Conservation (phyloP, 805 yeast species). For the Sungouiozyma intestinalis region DNA sequence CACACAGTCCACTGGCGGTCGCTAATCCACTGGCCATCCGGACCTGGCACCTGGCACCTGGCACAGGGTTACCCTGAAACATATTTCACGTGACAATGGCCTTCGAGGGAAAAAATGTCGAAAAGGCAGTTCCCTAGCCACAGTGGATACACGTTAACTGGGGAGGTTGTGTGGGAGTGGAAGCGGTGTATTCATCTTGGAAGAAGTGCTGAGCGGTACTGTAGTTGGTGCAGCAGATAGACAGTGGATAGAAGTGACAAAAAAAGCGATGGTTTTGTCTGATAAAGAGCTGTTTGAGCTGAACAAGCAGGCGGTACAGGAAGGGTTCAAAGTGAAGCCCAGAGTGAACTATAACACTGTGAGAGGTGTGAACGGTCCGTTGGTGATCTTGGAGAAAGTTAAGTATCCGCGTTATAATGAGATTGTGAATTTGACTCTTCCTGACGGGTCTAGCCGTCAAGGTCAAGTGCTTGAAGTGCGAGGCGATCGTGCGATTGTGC, state of each 20-base stretch:
- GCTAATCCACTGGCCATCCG: background rate
- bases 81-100: background rate
- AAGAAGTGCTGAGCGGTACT: too few species aligned
- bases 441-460: constrained; percentile 89
- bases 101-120: background rate
- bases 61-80: background rate
- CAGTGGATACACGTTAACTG: too few species aligned
- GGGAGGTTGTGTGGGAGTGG: background rate
- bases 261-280: constrained; percentile 20
- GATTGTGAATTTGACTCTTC: constrained; percentile 91
- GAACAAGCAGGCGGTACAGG: constrained; percentile 85
- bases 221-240: background rate
- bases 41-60: background rate
- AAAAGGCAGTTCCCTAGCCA: background rate
- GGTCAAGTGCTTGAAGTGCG: constrained; percentile 98
- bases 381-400: constrained; percentile 81
- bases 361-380: constrained; percentile 96
- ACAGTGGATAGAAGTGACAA: background rate
- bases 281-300: constrained; percentile 47
- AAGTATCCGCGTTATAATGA: constrained; percentile 89
- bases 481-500: constrained; percentile 95
- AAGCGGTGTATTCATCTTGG: background rate
- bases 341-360: constrained; percentile 91
- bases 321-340: constrained; percentile 86
- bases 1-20: background rate